Evolutionary conservation across 345 rosid species (phyloP), one percentile per base, ranked within the genome.

Genomic region (Citrus inodora): DNA sequence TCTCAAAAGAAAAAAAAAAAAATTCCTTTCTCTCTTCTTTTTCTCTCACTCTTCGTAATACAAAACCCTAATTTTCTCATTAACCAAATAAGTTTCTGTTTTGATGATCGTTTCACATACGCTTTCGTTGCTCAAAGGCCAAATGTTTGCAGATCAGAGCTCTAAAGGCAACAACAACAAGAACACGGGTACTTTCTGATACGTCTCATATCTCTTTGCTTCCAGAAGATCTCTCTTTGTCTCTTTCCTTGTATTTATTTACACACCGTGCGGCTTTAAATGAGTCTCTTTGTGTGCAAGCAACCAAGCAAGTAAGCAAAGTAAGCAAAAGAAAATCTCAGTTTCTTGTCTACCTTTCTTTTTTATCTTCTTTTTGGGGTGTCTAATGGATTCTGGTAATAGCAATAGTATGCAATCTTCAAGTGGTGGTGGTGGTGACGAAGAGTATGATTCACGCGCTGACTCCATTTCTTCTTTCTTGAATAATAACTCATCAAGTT

Each of bases 341-440:
- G 71, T 21, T 30, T 33, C 70, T 66, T 35, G 74, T 69, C 61
- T 76, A 61, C 51, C 51, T 46, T 66, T 58, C 66, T 17, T 71
- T 33, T 77, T 13, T 51, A 62, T 25, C 69, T 19, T 58, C 9
- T 25, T 24, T 37, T 72, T 21, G 32, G 19, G 22, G 11, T 0
- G 22, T 19, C 58, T 62, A 32, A 94, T 93, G 98, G 97, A 90
- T 83, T 94, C 98, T 71, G 91, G 88, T 73, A 91, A 92, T 72
- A 90, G 92, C 53, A 92, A 93, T 33, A 93, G 98, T 80, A 80
- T 90, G 85, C 97, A 92, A 77, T 92, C 97, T 32, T 92, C 98
- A 17, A 90, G 93, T 74, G 94, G 92, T 8, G 91, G 88, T 17
- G 51, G 51, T 11, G 51, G 51, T 46, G 96, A 89, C 71, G 96